Evolutionary conservation across 202 grass and related monocot genomes (phyloP), one percentile per base, ranked within the genome.

Genomic region (Miscanthus sacchariflorus): DNA sequence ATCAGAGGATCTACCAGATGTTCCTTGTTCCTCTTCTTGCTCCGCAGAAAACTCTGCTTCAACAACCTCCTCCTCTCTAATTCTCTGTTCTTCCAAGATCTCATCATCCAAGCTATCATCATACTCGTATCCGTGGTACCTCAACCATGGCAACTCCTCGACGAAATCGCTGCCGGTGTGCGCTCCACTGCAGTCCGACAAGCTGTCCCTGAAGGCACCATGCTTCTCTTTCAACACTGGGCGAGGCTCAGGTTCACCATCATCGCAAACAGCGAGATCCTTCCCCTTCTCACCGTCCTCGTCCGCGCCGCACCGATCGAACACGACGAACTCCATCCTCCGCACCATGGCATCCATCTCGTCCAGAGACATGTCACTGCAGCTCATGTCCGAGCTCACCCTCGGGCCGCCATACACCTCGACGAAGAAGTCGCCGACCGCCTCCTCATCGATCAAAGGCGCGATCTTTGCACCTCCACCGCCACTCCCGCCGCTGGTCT

Each of bases 281-380:
- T 68, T 23, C 23, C 74, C 80, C 69, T 87, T 89, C n/a, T 83
- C 46, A 4, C 39, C 9, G 23, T 74, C 70, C 42, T 73, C 85
- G 4, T 64, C 67, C 9, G 49, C 75, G 39, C 86, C 68, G 6
- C 90, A 86, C 48, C 89, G 93, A 73, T 98, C 95, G 68, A 92
- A 92, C 64, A 85, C 83, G 12, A 90, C 84, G 44, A 89, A 95
- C 79, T 93, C 89, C 74, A 90, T 86, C 91, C 73, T 78, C 87
- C 87, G 86, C 66, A 86, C 86, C 45, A 76, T 87, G 46, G 49
- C 94, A 77, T 95, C 97, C 91, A 92, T 87, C 74, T 97, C 94
- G 82, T 95, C 94, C 52, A 96, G 3, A 44, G 94, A 93, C 79
- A 95, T 80, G 85, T 99, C 94, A 84, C 97, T 97, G 76, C 84